These are phyloP conservation scores for Pyrus communis DNA, from an alignment of 306 rosid species.

Conservation along the genomic window DNA sequence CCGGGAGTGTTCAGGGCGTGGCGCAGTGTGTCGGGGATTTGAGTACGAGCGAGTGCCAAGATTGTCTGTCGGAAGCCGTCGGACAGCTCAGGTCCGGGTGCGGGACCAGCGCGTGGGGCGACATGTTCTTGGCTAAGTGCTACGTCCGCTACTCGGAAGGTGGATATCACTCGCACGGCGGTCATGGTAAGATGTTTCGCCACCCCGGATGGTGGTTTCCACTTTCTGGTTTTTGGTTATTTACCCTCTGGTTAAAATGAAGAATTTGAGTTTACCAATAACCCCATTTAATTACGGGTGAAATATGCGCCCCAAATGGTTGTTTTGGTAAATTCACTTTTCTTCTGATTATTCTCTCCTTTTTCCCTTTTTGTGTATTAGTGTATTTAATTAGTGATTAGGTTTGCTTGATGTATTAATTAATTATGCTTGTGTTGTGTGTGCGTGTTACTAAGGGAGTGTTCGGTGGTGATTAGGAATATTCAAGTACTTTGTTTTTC, in stretches of 20 bases:
- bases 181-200: conserved; percentile 38
- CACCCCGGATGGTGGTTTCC: conserved; percentile 23
- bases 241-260: not conserved
- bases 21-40: conserved; percentile 90
- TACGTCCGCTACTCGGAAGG: conserved; percentile 62
- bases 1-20: conserved; percentile 36
- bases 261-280: not conserved
- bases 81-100: conserved; percentile 65
- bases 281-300: not conserved
- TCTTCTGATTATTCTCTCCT: too few relatives aligned
- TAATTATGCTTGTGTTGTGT: not conserved
- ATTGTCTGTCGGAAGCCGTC: conserved; percentile 69
- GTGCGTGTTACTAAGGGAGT: not conserved
- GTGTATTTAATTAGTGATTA: not conserved
- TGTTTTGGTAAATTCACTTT: not conserved
- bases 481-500: not conserved
- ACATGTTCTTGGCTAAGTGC: conserved; percentile 80
- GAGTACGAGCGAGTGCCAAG: conserved; percentile 70
- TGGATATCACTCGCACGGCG: conserved; percentile 32
- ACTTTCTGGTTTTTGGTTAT: not conserved
- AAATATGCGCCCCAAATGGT: not conserved
- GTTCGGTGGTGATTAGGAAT: not conserved
- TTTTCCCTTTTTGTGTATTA: not conserved
- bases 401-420: not conserved
- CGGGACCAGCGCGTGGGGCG: conserved; percentile 53